phyloP scores from a whole-genome alignment of 192 early-diverging fungal species.

The Backusella tarrabulga region DNA sequence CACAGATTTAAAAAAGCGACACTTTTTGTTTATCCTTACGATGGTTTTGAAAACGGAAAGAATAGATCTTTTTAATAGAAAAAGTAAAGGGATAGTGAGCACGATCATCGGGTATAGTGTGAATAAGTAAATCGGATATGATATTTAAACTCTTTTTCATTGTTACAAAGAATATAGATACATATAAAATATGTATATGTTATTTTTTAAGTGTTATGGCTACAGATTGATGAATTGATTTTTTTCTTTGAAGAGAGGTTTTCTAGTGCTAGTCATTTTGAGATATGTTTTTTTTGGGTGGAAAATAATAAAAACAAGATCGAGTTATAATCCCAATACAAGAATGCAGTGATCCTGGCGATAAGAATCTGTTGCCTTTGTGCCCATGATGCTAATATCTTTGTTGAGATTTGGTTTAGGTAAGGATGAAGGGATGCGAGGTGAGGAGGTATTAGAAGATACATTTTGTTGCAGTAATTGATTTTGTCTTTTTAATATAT shows the following conservation, averaged over 20 bases:
- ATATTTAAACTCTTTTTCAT: neutral
- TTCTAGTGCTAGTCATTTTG: neutral
- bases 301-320: neutral
- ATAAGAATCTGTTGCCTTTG: slow-evolving; percentile 26
- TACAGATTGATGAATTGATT: neutral
- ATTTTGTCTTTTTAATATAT: slow-evolving; percentile 32
- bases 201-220: neutral
- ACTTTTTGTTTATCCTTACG: neutral
- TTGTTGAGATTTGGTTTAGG: slow-evolving; percentile 29
- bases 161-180: neutral
- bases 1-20: neutral
- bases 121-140: neutral
- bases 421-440: slow-evolving; percentile 7
- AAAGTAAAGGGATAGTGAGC: neutral
- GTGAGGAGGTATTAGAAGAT: neutral
- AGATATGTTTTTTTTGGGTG: neutral
- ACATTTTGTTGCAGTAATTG: slow-evolving; percentile 27
- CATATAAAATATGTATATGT: neutral
- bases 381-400: slow-evolving; percentile 29
- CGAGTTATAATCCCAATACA: slow-evolving; percentile 24
- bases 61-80: neutral
- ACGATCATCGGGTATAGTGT: neutral
- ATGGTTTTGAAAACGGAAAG: neutral
- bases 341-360: slow-evolving; percentile 23
- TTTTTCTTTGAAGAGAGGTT: neutral